A percentile compares a stretch with the other conserved stretches of the same genome.
Conservation (phyloP, 306 rosid species). For the Trichosanthes truncata region DNA sequence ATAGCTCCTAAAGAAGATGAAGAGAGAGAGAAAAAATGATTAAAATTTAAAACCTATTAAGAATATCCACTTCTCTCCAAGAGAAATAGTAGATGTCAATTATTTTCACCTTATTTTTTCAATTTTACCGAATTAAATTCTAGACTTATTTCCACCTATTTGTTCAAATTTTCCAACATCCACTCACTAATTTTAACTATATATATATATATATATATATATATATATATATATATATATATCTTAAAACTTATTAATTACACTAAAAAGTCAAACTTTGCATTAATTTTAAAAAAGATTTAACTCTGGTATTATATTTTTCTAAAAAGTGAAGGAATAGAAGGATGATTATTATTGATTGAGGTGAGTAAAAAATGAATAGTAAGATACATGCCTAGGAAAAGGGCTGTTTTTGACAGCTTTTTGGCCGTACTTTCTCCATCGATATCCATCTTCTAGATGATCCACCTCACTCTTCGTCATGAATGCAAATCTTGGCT, state of each 20-base stretch:
- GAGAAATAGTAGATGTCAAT: background rate
- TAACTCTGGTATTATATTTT: no score
- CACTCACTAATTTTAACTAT: no score
- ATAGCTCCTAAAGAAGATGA: conserved; percentile 48
- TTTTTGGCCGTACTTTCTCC: conserved; percentile 98
- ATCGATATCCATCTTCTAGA: conserved; percentile 76
- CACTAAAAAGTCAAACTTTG: no score
- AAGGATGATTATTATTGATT: background rate
- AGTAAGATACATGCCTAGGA: conserved; percentile 57
- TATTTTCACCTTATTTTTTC: no score
- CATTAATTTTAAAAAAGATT: no score
- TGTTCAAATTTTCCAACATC: no score
- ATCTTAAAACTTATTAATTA: no score
- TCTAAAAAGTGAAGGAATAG: background rate
- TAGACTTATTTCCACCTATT: no score
- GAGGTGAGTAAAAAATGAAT: background rate
- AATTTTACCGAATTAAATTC: no score
- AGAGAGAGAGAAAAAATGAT: background rate
- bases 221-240: no score
- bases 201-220: no score
- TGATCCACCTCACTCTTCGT: conserved; percentile 87
- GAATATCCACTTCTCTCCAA: background rate
- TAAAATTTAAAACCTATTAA: background rate
- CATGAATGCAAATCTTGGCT: conserved; percentile 69
- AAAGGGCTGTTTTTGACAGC: conserved; percentile 89